Conservation (phyloP, 108 stramenopile species). For the Cyclostephanos invisitatus region DNA sequence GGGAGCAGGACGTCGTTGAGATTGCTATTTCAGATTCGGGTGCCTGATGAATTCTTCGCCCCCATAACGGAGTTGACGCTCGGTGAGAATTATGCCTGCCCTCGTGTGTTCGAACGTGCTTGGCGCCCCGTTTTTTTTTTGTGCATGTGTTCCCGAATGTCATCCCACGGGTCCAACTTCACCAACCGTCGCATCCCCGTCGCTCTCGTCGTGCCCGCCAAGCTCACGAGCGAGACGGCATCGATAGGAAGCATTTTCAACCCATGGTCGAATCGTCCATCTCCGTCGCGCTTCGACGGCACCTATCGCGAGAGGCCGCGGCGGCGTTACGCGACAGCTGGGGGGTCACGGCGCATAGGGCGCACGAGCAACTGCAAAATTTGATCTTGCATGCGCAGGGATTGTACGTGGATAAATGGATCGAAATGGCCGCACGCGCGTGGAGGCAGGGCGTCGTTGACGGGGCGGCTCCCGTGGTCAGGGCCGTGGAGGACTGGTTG, state of each 20-base stretch:
- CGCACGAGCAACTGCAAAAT: conserved; percentile 27
- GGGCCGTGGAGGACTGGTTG: conserved; percentile 29
- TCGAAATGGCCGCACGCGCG: conserved; percentile 19
- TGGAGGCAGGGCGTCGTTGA: conserved; percentile 29
- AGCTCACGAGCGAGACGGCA: conserved; percentile 26
- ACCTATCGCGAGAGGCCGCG: conserved; percentile 30
- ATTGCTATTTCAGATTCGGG: conserved; percentile 14
- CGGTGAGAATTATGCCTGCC: conserved; percentile 5
- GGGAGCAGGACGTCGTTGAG: conserved; percentile 9
- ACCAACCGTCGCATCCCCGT: no score
- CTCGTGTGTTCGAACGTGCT: no score
- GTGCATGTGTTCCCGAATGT: background rate
- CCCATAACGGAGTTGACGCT: conserved; percentile 27
- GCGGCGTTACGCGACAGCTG: conserved; percentile 31
- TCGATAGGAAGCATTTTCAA: conserved; percentile 44
- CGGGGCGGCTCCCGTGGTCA: conserved; percentile 23
- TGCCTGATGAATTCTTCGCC: conserved; percentile 35
- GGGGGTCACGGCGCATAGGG: conserved; percentile 15
- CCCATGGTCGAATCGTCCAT: conserved; percentile 25
- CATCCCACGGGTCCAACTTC: no score
- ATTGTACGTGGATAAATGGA: conserved; percentile 38
- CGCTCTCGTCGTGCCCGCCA: no score
- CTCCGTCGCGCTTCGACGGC: conserved; percentile 28
- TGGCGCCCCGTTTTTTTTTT: no score
- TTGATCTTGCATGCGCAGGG: conserved; percentile 28